Evolutionary conservation across 1,284 basidiomycete genomes (phyloP), one percentile per base, ranked within the genome.

Genomic region (Cutaneotrichosporon sp.): DNA sequence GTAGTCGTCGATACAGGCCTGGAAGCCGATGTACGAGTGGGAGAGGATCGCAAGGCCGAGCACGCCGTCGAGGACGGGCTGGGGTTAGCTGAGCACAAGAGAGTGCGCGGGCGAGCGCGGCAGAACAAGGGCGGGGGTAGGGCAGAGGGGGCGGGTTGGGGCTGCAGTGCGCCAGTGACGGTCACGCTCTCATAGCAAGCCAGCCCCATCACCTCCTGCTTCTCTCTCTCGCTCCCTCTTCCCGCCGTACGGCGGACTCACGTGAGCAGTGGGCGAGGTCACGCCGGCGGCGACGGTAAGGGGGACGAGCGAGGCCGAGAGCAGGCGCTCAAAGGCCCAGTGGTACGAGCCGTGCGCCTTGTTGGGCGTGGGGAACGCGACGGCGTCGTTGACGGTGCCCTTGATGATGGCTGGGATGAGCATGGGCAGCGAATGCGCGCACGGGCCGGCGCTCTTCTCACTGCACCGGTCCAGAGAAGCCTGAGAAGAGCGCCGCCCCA

Each of bases 341-440:
- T 98, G 95, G 81, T 97, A 89, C 2, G 92, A 95, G 54, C 97
- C 95, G 74, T 97, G 91, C 3, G 87, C 80, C 75, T 86, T 88
- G 64, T 86, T 89, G 9, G 92, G 86, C 25, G 87, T 78, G 31
- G 95, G 95, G 84, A 93, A 97, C 22, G 87, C 81, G 4, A 90
- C 92, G 1, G 95, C 91, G 78, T 99, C 95, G 82, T 99, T 99
- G 70, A 95, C 94, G 38, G 92, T 92, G 61, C 95, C 95, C 80
- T 88, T 87, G 83, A 91, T 87, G 79, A 98, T 87, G 64, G 93
- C 93, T 95, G 42, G 50, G n/a, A 55, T 65, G 16, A 60, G 64
- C 42, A n/a, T 4, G 42, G 8, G 18, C 46, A 24, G 20, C 5
- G 16, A 4, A 47, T 10, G 29, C n/a, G 20, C 0, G 24, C 1